Evolutionary conservation across 1,284 basidiomycete species (phyloP).

Genomic region (Marasmius sp.): DNA sequence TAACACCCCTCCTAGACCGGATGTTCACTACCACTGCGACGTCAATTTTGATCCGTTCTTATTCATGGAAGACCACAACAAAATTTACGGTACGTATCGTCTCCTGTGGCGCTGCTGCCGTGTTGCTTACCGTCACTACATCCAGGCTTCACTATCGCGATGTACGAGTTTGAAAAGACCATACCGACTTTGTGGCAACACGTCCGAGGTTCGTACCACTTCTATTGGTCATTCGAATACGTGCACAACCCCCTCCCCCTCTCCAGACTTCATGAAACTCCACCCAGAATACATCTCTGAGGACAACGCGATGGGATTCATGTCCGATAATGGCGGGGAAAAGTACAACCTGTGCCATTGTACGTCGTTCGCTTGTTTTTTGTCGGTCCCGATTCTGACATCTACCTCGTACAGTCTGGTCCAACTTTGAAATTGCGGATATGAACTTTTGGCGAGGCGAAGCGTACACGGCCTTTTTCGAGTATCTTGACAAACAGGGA

Average conservation of each 20-base stretch:
- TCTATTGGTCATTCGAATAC: not conserved
- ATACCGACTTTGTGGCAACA: constrained; percentile 77
- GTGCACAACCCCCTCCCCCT: not conserved
- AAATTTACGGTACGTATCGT: constrained; percentile 50
- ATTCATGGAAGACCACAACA: constrained; percentile 69
- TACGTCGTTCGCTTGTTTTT: constrained; percentile 22
- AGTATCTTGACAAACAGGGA: constrained; percentile 75
- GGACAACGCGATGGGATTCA: constrained; percentile 73
- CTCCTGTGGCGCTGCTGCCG: too few species aligned
- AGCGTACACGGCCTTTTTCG: constrained; percentile 78
- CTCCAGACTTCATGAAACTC: constrained; percentile 62
- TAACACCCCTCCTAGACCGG: too few species aligned
- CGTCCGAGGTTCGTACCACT: constrained; percentile 58
- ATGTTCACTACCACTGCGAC: too few species aligned
- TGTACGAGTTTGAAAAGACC: constrained; percentile 78
- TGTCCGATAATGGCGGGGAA: constrained; percentile 72
- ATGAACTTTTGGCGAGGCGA: constrained; percentile 81
- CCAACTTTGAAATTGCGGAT: constrained; percentile 84
- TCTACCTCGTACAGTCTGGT: constrained; percentile 55
- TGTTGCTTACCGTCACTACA: too few species aligned
- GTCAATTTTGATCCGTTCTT: too few species aligned
- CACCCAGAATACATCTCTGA: constrained; percentile 69
- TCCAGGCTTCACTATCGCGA: constrained; percentile 67
- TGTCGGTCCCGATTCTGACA: not conserved
- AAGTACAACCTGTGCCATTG: constrained; percentile 83